These are phyloP conservation scores for Penicillium sp. DNA, from an alignment of 2,329 filamentous ascomycete species.

Conservation along the genomic window DNA sequence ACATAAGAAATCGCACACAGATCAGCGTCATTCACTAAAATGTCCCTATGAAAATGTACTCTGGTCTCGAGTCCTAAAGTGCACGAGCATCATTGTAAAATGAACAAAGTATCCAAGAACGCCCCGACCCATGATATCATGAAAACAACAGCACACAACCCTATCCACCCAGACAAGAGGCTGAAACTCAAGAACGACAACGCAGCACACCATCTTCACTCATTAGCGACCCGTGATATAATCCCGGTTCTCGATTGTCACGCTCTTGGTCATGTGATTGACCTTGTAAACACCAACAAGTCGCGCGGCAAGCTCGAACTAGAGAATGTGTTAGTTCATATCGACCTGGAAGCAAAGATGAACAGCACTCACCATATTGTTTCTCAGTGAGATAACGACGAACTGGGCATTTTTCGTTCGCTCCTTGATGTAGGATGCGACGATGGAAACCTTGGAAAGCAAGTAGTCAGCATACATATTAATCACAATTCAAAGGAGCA, in stretches of 20 bases:
- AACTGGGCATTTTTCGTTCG: constrained; percentile 99
- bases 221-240: constrained; percentile 56
- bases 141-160: constrained; percentile 18
- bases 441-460: constrained; percentile 75
- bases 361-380: constrained; percentile 73
- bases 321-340: constrained; percentile 8
- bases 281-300: constrained; percentile 99
- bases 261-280: constrained; percentile 96
- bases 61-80: too few relatives aligned
- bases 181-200: constrained; percentile 10
- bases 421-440: constrained; percentile 98
- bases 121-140: constrained; percentile 29
- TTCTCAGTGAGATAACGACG: constrained; percentile 94
- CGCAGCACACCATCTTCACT: constrained; percentile 12
- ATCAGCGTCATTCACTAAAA: too few relatives aligned
- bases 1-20: too few relatives aligned
- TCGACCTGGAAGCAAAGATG: background rate
- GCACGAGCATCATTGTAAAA: constrained; percentile 2
- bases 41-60: too few relatives aligned
- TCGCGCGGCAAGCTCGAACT: constrained; percentile 90
- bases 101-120: constrained; percentile 14
- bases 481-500: background rate
- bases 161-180: constrained; percentile 20
- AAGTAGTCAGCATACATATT: constrained; percentile 9
- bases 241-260: constrained; percentile 82